phyloP scores from a whole-genome alignment of 441 rosid genomes.

The Adansonia grandidieri region DNA sequence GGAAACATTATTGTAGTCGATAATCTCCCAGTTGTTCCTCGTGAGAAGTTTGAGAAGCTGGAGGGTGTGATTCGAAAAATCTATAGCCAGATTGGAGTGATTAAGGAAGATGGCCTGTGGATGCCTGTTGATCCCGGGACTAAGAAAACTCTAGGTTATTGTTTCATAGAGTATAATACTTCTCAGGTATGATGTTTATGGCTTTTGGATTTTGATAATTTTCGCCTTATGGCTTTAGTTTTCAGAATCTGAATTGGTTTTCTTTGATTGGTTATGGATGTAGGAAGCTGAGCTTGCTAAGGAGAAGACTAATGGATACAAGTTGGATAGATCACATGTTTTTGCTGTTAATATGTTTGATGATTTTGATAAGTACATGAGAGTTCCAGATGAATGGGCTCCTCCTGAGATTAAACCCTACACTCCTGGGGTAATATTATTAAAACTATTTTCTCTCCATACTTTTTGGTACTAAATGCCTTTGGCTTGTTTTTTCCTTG shows the following conservation, averaged over 20 bases:
- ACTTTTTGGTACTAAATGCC: neutral
- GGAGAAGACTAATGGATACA: constrained; percentile 82
- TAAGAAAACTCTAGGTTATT: constrained; percentile 69
- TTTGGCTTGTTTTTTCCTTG: neutral
- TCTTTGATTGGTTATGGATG: constrained; percentile 18
- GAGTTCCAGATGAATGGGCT: constrained; percentile 87
- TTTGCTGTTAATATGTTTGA: constrained; percentile 86
- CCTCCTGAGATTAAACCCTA: constrained; percentile 77
- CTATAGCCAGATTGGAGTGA: constrained; percentile 75
- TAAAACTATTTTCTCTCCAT: neutral
- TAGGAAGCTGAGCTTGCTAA: constrained; percentile 94
- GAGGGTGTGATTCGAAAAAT: constrained; percentile 84
- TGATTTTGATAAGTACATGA: constrained; percentile 82
- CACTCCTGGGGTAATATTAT: constrained; percentile 69
- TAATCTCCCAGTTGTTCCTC: constrained; percentile 79
- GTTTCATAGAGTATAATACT: constrained; percentile 86
- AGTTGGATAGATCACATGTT: constrained; percentile 78
- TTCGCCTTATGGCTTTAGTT: neutral
- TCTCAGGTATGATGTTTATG: constrained; percentile 59
- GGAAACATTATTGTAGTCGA: constrained; percentile 82
- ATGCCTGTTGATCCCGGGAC: constrained; percentile 82
- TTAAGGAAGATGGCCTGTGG: constrained; percentile 85
- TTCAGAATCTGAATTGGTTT: constrained; percentile 13
- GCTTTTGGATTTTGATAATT: neutral
- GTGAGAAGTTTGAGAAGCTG: constrained; percentile 78